A percentile compares a stretch with the other conserved stretches of the same genome.
phyloP scores from a whole-genome alignment of 2,329 filamentous ascomycete genomes.

The Fusarium albidum region DNA sequence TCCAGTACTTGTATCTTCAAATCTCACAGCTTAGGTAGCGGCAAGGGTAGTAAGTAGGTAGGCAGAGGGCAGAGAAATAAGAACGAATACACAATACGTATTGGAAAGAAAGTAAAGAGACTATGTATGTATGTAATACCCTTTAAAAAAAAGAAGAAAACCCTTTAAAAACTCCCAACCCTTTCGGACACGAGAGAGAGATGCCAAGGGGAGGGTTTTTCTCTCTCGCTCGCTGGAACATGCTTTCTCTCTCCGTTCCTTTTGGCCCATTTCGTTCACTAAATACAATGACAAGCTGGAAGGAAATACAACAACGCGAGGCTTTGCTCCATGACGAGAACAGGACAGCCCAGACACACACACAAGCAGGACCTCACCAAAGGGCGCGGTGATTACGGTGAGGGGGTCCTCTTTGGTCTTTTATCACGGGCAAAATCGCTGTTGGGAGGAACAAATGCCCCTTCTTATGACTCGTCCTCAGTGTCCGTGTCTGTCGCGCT shows the following conservation, averaged over 20 bases:
- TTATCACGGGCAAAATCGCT: conserved; percentile 14
- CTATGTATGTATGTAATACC: conserved; percentile 15
- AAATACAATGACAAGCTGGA: conserved; percentile 1
- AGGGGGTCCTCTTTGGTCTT: conserved; percentile 7
- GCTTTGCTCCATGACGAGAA: conserved; percentile 9
- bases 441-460: not conserved
- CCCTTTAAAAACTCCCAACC: conserved; percentile 28
- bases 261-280: conserved; percentile 1
- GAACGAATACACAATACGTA: conserved; percentile 8
- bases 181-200: conserved; percentile 25
- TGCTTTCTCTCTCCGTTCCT: conserved; percentile 1
- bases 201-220: conserved; percentile 21
- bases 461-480: conserved; percentile 63
- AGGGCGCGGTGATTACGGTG: conserved; percentile 17
- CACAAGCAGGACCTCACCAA: not conserved
- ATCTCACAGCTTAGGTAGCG: too few species aligned
- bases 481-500: conserved; percentile 76
- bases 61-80: conserved; percentile 3
- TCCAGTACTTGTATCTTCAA: too few species aligned
- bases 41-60: too few species aligned
- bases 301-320: conserved; percentile 21
- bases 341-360: conserved; percentile 7
- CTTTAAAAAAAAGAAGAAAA: conserved; percentile 13
- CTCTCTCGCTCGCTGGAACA: conserved; percentile 11
- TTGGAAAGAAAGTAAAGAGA: conserved; percentile 7